Conservation (phyloP, 2,329 filamentous ascomycete species). For the Aspergillus versicolor region DNA sequence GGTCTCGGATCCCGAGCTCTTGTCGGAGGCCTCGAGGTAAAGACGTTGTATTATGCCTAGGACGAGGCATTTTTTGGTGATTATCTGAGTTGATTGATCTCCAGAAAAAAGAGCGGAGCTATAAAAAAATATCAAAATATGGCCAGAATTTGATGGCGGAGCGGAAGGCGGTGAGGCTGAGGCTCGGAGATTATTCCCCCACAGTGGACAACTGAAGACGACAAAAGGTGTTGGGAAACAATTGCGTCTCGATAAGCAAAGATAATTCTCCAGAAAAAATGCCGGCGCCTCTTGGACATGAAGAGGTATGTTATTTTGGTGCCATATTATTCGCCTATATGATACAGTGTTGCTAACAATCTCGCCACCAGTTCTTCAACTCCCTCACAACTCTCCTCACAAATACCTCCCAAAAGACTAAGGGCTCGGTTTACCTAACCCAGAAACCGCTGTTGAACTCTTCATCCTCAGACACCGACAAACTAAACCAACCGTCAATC, state of each 20-base stretch:
- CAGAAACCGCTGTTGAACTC: conserved; percentile 39
- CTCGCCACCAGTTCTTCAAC: conserved; percentile 41
- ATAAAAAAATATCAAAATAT: conserved; percentile 6
- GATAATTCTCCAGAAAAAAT: conserved; percentile 18
- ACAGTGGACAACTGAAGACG: neutral
- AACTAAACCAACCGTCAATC: conserved; percentile 60
- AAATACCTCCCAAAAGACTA: conserved; percentile 38
- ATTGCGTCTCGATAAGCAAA: neutral
- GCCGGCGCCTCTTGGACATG: conserved; percentile 39
- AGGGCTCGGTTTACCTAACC: conserved; percentile 45
- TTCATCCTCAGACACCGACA: conserved; percentile 19
- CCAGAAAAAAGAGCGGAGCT: conserved; percentile 1
- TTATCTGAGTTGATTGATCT: neutral
- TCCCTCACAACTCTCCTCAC: conserved; percentile 41
- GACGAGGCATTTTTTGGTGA: conserved; percentile 32
- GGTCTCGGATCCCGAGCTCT: conserved; percentile 42
- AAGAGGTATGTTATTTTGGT: conserved; percentile 35
- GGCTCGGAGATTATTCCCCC: conserved; percentile 13
- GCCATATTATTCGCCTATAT: neutral
- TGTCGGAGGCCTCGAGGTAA: conserved; percentile 40
- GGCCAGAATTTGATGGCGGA: conserved; percentile 20
- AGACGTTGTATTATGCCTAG: conserved; percentile 42
- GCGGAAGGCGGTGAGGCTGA: conserved; percentile 20
- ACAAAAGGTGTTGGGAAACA: neutral
- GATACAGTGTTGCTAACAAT: neutral